phyloP scores from a whole-genome alignment of 352 stramenopile genomes.

The Globisporangium perplexum region DNA sequence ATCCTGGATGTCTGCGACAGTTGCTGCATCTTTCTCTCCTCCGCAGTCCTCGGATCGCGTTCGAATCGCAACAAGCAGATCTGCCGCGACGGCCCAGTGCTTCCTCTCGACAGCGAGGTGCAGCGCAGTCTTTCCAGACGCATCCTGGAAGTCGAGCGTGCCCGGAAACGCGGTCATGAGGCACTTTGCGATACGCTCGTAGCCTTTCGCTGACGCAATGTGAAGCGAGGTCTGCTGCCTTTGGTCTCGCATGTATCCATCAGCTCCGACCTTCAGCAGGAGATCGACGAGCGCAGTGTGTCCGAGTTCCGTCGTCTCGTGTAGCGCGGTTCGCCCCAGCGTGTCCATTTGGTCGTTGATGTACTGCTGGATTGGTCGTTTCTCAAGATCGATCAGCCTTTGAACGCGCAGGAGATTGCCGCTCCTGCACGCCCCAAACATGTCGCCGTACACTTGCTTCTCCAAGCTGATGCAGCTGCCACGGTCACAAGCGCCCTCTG shows the following conservation, averaged over 20 bases:
- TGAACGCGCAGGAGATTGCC: conserved; percentile 57
- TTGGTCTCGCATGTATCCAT: conserved; percentile 51
- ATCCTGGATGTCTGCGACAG: conserved; percentile 26
- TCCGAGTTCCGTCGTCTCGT: conserved; percentile 55
- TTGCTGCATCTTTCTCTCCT: not conserved
- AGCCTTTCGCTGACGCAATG: conserved; percentile 36
- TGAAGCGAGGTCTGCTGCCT: conserved; percentile 37
- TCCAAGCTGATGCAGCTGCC: conserved; percentile 39
- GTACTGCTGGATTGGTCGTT: conserved; percentile 36
- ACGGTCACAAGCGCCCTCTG: conserved; percentile 23
- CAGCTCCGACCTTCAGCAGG: conserved; percentile 45
- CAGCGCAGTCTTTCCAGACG: conserved; percentile 35
- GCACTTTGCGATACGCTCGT: conserved; percentile 44
- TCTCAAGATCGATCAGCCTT: conserved; percentile 49
- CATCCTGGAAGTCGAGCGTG: conserved; percentile 28
- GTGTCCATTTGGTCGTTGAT: conserved; percentile 40
- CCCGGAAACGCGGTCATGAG: conserved; percentile 37
- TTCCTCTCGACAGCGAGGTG: conserved; percentile 38
- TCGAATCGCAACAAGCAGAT: conserved; percentile 23
- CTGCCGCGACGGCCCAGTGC: conserved; percentile 23
- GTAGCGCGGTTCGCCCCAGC: conserved; percentile 38
- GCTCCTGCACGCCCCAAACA: conserved; percentile 42
- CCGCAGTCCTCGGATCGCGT: not conserved
- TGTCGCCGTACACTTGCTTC: conserved; percentile 47
- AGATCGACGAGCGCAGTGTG: conserved; percentile 53